Evolutionary conservation across 495 filamentous ascomycete genomes (phyloP), one percentile per base, ranked within the genome.

Genomic region (Gamarada debralockiae): DNA sequence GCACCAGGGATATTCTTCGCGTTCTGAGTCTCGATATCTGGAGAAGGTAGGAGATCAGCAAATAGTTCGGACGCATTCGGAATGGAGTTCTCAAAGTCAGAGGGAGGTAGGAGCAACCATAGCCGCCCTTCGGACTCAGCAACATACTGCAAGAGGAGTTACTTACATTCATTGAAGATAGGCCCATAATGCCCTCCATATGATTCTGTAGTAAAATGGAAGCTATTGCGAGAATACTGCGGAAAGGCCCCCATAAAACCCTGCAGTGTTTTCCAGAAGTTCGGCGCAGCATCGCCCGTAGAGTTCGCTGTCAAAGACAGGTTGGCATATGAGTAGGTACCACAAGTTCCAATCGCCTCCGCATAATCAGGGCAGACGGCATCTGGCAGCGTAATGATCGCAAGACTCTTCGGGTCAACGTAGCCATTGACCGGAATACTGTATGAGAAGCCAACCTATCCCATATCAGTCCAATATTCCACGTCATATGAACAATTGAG

Each of bases 111-210:
- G n/a, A n/a, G n/a, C n/a, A n/a, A n/a, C n/a, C n/a, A n/a, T n/a
- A n/a, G n/a, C n/a, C n/a, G n/a, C n/a, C n/a, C n/a, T n/a, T n/a
- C n/a, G n/a, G n/a, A n/a, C n/a, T n/a, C n/a, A n/a, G n/a, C n/a
- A n/a, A 29, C 10, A 29, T 5, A 29, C 27, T 29, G 27, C n/a
- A n/a, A n/a, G n/a, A n/a, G n/a, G n/a, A n/a, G n/a, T n/a, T n/a
- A n/a, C n/a, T n/a, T n/a, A 29, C 27, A 88, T 14, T 78, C 71
- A 31, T 79, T 75, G 56, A 84, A 86, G 1, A 80, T 69, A 0
- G 84, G 85, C 0, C 82, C 85, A 41, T 86, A 87, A 25, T 82
- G 82, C 1, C 83, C 83, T 12, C 85, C 84, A 54, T 87, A 87
- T 25, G 70, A 74, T 59, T 83, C 79, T 1, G 77, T 80, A 8